A percentile compares a stretch with the other conserved stretches of the same genome.
Evolutionary conservation across 768 basidiomycete genomes (phyloP).

Genomic region (Xerocomellus intermedius): DNA sequence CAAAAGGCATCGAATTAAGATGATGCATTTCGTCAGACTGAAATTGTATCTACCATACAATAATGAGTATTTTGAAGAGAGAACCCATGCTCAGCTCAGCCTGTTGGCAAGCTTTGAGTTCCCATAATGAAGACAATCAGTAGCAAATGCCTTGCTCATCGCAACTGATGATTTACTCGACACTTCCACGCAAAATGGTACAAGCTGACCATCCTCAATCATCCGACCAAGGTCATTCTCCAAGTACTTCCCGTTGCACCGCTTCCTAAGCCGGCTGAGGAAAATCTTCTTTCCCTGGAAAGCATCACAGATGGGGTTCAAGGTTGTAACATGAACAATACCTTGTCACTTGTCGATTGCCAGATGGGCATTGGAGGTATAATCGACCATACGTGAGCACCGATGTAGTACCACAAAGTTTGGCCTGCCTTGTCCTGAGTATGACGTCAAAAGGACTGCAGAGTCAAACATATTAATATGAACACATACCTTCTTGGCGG

Average conservation of each 20-base stretch:
- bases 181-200: constrained; percentile 45
- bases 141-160: constrained; percentile 25
- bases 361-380: constrained; percentile 36
- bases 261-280: constrained; percentile 36
- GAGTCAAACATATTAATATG: background rate
- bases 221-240: constrained; percentile 35
- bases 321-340: constrained; percentile 15
- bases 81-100: background rate
- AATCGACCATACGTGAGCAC: constrained; percentile 45
- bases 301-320: background rate
- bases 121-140: constrained; percentile 16
- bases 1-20: background rate
- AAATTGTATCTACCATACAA: background rate
- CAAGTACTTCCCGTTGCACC: constrained; percentile 33
- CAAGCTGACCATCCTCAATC: constrained; percentile 42
- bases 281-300: constrained; percentile 33
- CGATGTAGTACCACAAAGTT: constrained; percentile 48
- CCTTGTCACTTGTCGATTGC: constrained; percentile 38
- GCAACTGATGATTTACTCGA: constrained; percentile 20
- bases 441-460: constrained; percentile 4
- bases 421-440: constrained; percentile 31
- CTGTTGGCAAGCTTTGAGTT: background rate
- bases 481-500: constrained; percentile 41
- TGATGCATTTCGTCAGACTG: background rate
- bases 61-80: background rate